Evolutionary conservation across 305 asterid species (phyloP).

Genomic region (Ruellia speciosa): DNA sequence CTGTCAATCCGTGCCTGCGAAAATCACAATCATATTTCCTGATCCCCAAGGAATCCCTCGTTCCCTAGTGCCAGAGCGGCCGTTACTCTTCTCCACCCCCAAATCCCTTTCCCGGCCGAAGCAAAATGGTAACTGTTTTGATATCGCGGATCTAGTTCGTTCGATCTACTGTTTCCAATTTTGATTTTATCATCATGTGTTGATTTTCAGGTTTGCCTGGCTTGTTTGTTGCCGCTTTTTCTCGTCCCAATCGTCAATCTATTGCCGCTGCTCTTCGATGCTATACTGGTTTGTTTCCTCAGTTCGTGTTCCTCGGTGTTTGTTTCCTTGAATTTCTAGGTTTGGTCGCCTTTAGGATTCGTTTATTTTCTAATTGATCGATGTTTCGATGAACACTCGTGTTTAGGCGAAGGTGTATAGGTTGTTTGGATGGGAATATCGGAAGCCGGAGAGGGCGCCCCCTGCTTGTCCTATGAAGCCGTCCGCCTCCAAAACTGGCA

Average conservation of each 20-base stretch:
- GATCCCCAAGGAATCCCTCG: neutral
- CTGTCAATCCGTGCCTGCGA: too few species aligned
- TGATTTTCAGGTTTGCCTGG: constrained; percentile 63
- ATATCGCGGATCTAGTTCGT: constrained; percentile 1
- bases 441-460: constrained; percentile 73
- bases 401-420: constrained; percentile 68
- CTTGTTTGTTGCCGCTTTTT: constrained; percentile 79
- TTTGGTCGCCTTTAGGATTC: neutral
- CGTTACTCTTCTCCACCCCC: neutral
- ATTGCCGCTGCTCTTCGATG: constrained; percentile 69
- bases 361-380: neutral
- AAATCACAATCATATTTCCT: too few species aligned
- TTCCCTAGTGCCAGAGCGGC: neutral
- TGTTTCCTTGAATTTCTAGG: neutral
- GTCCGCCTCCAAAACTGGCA: constrained; percentile 34
- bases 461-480: constrained; percentile 84
- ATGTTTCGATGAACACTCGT: constrained; percentile 12
- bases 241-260: constrained; percentile 85
- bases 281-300: constrained; percentile 49
- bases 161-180: constrained; percentile 1
- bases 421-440: constrained; percentile 77
- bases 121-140: constrained; percentile 25
- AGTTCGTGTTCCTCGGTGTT: neutral
- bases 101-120: neutral
- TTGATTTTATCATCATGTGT: neutral